A percentile compares a stretch with the other conserved stretches of the same genome.
Evolutionary conservation across 2,329 filamentous ascomycete genomes (phyloP).

Genomic region (Diaporthe helianthi): DNA sequence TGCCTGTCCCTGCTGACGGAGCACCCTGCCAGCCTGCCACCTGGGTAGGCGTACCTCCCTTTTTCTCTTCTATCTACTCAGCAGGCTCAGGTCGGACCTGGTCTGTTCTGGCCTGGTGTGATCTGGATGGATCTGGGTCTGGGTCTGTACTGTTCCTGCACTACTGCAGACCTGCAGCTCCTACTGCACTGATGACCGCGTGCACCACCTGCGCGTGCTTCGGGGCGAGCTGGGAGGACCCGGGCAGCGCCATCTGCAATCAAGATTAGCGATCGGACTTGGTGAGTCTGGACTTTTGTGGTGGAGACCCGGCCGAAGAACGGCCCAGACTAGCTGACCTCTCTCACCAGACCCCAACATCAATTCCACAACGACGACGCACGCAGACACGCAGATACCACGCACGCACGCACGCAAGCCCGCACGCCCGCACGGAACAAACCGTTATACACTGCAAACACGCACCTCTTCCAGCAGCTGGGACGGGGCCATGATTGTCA

Average conservation of each 20-base stretch:
- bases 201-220: constrained; percentile 1
- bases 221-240: constrained; percentile 12
- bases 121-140: constrained; percentile 20
- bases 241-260: constrained; percentile 18
- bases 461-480: neutral
- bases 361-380: neutral
- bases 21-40: too few relatives aligned
- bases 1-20: too few relatives aligned
- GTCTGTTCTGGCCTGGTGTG: constrained; percentile 13
- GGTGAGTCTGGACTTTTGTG: constrained; percentile 16
- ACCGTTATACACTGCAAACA: too few relatives aligned
- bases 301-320: constrained; percentile 32
- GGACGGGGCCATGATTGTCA: neutral
- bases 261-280: constrained; percentile 30
- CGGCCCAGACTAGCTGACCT: constrained; percentile 23
- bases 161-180: constrained; percentile 17
- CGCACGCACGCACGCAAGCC: too few relatives aligned
- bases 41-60: too few relatives aligned
- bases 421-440: too few relatives aligned
- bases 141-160: constrained; percentile 18
- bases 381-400: too few relatives aligned
- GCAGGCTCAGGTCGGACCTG: constrained; percentile 1
- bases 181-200: constrained; percentile 3
- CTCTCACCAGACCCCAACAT: neutral
- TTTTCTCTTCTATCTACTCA: too few relatives aligned